phyloP scores from a whole-genome alignment of 805 yeast genomes.

The Candida manassasensis region DNA sequence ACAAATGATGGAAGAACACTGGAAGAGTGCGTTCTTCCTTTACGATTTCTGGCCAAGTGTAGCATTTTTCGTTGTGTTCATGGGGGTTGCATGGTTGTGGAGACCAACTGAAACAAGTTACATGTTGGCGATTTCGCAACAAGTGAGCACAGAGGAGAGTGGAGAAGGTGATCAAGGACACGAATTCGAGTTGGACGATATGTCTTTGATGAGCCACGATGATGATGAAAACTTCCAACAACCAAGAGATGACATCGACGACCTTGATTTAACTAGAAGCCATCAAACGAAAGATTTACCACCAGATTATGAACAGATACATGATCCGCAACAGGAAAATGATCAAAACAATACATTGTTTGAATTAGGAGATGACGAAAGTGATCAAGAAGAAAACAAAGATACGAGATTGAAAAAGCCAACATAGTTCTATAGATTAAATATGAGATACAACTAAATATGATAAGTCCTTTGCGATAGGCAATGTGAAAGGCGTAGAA shows the following conservation, averaged over 20 bases:
- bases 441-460: too few relatives aligned
- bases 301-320: conserved; percentile 25
- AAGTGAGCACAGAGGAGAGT: conserved; percentile 77
- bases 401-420: conserved; percentile 4
- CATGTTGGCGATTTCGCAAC: conserved; percentile 91
- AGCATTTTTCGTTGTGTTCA: conserved; percentile 78
- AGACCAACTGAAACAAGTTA: conserved; percentile 95
- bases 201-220: conserved; percentile 48
- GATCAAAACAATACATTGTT: conserved; percentile 29
- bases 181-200: conserved; percentile 57
- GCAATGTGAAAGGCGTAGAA: too few relatives aligned
- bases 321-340: conserved; percentile 6
- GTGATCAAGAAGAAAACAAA: conserved; percentile 20
- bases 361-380: conserved; percentile 38
- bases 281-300: conserved; percentile 19
- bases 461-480: too few relatives aligned
- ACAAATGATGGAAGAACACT: conserved; percentile 76
- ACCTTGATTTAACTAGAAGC: conserved; percentile 31
- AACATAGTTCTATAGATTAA: too few relatives aligned
- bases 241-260: conserved; percentile 11
- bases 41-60: conserved; percentile 94
- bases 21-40: conserved; percentile 88
- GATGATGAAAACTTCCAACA: conserved; percentile 26
- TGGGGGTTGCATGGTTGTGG: conserved; percentile 87
- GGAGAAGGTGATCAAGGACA: conserved; percentile 35